A percentile compares a stretch with the other conserved stretches of the same genome.
Conservation (phyloP, 2,329 filamentous ascomycete species). For the Harringtonia aguacate region DNA sequence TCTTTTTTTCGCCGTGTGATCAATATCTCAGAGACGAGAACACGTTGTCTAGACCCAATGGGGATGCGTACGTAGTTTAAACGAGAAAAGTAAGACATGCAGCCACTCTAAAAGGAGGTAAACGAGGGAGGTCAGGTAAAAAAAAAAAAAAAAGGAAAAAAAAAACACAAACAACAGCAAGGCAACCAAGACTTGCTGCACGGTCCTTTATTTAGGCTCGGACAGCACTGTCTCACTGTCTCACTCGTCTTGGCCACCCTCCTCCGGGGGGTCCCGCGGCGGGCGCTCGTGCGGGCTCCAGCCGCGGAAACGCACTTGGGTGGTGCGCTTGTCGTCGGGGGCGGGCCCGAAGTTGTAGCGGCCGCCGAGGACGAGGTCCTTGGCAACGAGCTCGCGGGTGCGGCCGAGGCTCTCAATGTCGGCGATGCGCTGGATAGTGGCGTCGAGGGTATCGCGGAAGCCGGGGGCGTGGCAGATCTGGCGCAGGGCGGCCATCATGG, state of each 20-base stretch:
- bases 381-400: constrained; percentile 90
- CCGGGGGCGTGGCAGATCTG: constrained; percentile 67
- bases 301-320: constrained; percentile 9
- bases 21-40: not conserved
- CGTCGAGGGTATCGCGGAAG: constrained; percentile 74
- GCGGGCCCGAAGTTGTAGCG: constrained; percentile 54
- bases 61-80: too few relatives aligned
- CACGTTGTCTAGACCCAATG: too few relatives aligned
- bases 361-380: constrained; percentile 80
- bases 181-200: too few relatives aligned
- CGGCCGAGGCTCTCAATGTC: constrained; percentile 88
- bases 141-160: not conserved
- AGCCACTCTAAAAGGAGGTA: not conserved
- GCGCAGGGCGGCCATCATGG: constrained; percentile 88
- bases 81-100: not conserved
- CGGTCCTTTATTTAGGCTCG: too few relatives aligned
- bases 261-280: constrained; percentile 4
- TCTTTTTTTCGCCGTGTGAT: not conserved
- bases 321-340: constrained; percentile 1
- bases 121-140: too few relatives aligned
- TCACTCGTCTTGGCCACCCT: not conserved
- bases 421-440: constrained; percentile 73
- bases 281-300: constrained; percentile 13
- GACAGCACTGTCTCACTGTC: not conserved
- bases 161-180: too few relatives aligned